Evolutionary conservation across 2,329 filamentous ascomycete genomes (phyloP), one percentile per base, ranked within the genome.

Genomic region (Fusarium equiseti): DNA sequence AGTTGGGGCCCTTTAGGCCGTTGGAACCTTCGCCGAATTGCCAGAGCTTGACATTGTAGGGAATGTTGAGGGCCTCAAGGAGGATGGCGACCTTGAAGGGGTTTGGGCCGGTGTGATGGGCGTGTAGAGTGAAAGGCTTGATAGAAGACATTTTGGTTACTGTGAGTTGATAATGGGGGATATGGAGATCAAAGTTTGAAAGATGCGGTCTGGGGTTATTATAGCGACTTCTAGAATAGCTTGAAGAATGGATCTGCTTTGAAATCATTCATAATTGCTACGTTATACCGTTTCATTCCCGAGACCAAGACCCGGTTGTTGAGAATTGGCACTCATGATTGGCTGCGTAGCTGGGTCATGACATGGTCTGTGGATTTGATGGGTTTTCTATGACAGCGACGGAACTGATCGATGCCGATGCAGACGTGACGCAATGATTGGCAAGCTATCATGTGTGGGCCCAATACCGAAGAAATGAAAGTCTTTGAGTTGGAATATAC

Each of bases 61-160:
- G 76, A 0, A 80, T 27, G 1, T 61, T 63, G 12, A 80, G 77
- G 16, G 79, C 77, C 32, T 78, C 76, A 1, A 80, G 61, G 0
- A 79, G 56, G 3, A 80, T 71, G 26, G 65, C 60, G 4, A 77
- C 75, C 61, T 79, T 77, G 42, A 59, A 68, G 1, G 68, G 72
- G 42, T 75, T 77, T 1, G 76, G 74, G 22, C 65, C 65, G 0
- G 55, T 50, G 9, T 24, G 8, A 13, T 66, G 63, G 7, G 62
- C 62, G 26, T 66, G 63, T 0, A 66, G 38, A 8, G 24, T 42
- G n/a, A 66, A 62, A 8, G 63, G 63, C 26, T 66, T 66, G 26
- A 46, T 22, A 2, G 63, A 54, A 16, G 63, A 48, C 61, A 66
- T 66, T 20, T 20, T 52, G 32, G 2, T 27, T 12, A 9, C 4